Conservation (phyloP, 163 green algal species). For the Chlamydomonas reinhardtii region DNA sequence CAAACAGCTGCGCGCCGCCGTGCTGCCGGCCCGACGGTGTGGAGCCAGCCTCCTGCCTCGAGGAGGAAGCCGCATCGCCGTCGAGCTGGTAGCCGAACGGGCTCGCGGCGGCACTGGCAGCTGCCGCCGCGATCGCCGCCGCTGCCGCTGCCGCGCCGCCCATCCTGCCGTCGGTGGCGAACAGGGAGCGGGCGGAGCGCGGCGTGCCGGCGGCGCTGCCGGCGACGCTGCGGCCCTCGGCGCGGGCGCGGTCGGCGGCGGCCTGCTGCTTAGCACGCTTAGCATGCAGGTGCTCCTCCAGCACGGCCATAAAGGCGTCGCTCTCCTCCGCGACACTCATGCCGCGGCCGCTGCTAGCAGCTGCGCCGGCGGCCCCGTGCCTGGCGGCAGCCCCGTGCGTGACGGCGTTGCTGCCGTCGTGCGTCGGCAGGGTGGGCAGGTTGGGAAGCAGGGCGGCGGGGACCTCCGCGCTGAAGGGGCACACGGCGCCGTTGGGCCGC, state of each 20-base stretch:
- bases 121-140: neutral
- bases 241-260: constrained; percentile 4
- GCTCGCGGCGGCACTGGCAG: neutral
- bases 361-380: no score
- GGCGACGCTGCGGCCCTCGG: constrained; percentile 9
- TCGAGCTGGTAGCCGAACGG: no score
- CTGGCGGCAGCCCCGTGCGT: no score
- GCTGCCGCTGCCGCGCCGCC: no score
- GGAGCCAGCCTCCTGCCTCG: neutral
- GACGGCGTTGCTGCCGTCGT: no score
- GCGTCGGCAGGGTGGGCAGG: no score
- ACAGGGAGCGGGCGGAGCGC: constrained; percentile 26
- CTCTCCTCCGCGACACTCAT: no score
- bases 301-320: no score
- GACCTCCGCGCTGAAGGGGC: neutral
- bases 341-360: no score
- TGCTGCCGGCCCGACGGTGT: neutral
- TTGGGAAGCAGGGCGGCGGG: no score
- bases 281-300: neutral
- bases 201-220: constrained; percentile 18
- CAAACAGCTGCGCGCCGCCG: neutral
- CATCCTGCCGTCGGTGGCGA: neutral
- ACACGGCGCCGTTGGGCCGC: no score
- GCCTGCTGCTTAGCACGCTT: constrained; percentile 28
- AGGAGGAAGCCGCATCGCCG: neutral